phyloP scores from a whole-genome alignment of 1,284 basidiomycete genomes.

The Heterobasidion irregulare region DNA sequence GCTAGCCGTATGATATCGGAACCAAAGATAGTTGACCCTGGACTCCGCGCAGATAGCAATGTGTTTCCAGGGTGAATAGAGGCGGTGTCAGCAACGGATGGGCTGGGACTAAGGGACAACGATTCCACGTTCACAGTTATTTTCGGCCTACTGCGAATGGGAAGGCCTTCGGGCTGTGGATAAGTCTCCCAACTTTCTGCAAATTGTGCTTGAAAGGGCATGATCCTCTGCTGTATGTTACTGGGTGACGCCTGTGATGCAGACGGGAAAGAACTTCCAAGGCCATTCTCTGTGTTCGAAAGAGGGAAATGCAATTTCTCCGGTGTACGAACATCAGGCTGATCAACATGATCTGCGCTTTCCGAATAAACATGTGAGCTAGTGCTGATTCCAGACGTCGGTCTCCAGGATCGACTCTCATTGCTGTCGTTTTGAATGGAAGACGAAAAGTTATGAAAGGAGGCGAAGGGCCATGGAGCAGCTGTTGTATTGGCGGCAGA shows the following conservation, averaged over 20 bases:
- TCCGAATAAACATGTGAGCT: too few relatives aligned
- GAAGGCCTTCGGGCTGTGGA: constrained; percentile 9
- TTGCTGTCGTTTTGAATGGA: too few relatives aligned
- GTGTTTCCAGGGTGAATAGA: background rate
- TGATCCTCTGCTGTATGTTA: constrained; percentile 7
- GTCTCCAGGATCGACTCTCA: too few relatives aligned
- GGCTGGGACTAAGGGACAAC: background rate
- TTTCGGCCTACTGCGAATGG: constrained; percentile 12
- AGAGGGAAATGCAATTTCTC: too few relatives aligned
- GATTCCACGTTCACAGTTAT: background rate
- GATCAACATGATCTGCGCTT: too few relatives aligned
- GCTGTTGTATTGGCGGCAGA: too few relatives aligned
- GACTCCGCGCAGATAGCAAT: background rate
- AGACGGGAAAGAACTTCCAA: too few relatives aligned
- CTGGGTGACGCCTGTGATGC: background rate
- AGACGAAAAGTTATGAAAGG: too few relatives aligned
- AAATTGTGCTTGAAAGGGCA: constrained; percentile 16
- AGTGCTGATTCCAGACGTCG: too few relatives aligned
- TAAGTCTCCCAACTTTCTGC: constrained; percentile 11
- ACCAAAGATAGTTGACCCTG: constrained; percentile 16
- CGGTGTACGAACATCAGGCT: too few relatives aligned
- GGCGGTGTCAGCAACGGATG: background rate
- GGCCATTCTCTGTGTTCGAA: too few relatives aligned
- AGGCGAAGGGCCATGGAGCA: too few relatives aligned
- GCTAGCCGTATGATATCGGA: constrained; percentile 22